A percentile compares a stretch with the other conserved stretches of the same genome.
These are phyloP conservation scores for Nannochloropsis salina DNA, from an alignment of 108 stramenopile genomes.

Conservation along the genomic window DNA sequence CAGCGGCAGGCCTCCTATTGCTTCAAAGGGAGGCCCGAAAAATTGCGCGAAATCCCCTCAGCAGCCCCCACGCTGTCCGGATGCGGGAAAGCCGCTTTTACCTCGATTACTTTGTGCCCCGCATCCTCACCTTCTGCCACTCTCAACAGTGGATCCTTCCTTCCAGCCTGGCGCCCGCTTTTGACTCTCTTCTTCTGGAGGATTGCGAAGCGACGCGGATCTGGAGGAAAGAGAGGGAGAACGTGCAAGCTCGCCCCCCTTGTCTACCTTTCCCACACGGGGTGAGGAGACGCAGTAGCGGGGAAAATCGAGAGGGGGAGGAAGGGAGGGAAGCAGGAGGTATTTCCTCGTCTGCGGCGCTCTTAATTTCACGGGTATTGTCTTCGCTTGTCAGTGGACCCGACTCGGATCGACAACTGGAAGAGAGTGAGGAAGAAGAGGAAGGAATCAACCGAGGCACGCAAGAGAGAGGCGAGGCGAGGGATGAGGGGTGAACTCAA, in stretches of 20 bases:
- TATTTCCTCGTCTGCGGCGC: not conserved
- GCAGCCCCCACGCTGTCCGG: not conserved
- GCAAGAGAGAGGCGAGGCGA: not conserved
- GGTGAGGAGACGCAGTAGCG: not conserved
- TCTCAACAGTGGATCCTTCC: not conserved
- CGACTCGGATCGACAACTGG: not conserved
- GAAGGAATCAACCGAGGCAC: not conserved
- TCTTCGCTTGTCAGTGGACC: not conserved
- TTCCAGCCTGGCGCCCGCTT: not conserved
- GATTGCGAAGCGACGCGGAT: not conserved
- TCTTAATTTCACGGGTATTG: not conserved
- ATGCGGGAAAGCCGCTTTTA: not conserved
- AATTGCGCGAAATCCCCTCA: not conserved
- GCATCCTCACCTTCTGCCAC: constrained; percentile 16
- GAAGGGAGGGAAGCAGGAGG: not conserved
- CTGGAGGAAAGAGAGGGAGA: constrained; percentile 14
- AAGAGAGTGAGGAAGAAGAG: not conserved
- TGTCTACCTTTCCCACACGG: not conserved
- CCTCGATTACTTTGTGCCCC: not conserved
- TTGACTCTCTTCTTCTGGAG: not conserved
- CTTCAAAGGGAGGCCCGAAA: not conserved
- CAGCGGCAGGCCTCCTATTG: not conserved
- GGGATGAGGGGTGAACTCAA: not conserved
- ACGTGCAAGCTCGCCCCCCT: not conserved
- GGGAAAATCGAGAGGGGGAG: not conserved